These are phyloP conservation scores for Ophiostoma tasmaniense DNA, from an alignment of 2,329 filamentous ascomycete species.

Conservation along the genomic window DNA sequence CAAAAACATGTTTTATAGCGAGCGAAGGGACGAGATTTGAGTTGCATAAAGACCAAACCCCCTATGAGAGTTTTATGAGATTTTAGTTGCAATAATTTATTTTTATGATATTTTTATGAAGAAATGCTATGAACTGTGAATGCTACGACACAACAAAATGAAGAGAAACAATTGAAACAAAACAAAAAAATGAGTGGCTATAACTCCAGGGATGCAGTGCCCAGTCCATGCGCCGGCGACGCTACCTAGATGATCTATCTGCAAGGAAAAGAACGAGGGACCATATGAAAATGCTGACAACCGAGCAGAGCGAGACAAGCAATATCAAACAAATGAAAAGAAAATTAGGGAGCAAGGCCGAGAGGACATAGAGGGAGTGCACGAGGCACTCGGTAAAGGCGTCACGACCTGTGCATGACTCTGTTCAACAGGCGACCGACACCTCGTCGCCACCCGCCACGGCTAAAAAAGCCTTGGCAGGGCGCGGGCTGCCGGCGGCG, in stretches of 20 bases:
- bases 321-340: not conserved
- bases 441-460: slow-evolving; percentile 14
- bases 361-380: no score
- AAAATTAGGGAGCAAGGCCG: not conserved
- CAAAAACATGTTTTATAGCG: not conserved
- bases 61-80: not conserved
- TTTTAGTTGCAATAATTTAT: not conserved
- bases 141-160: no score
- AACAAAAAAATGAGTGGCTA: not conserved
- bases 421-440: slow-evolving; percentile 12
- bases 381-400: not conserved
- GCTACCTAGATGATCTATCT: not conserved
- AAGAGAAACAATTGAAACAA: not conserved
- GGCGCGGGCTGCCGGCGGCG: slow-evolving; percentile 11
- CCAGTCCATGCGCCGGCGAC: not conserved
- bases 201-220: not conserved
- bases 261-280: not conserved
- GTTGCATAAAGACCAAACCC: not conserved
- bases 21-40: not conserved
- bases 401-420: not conserved
- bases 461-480: slow-evolving; percentile 17
- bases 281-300: not conserved
- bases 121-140: not conserved
- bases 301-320: not conserved
- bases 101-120: no score